phyloP scores from a whole-genome alignment of 192 early-diverging fungal genomes.

The Coemansia sp. region DNA sequence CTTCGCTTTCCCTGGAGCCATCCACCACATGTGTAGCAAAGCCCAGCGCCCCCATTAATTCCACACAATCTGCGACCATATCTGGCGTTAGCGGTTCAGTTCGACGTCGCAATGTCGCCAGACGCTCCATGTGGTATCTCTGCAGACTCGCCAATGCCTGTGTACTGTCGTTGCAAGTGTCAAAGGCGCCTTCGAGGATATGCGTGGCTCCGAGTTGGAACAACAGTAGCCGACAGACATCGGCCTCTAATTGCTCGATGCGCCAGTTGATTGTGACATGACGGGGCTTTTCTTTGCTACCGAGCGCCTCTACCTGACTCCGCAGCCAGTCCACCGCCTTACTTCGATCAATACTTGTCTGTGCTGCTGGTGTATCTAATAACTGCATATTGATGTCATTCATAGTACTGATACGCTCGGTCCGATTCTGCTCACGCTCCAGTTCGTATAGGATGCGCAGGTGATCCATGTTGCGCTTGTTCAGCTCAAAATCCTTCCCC shows the following conservation, averaged over 20 bases:
- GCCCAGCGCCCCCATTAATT: conserved; percentile 55
- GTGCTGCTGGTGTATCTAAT: background rate
- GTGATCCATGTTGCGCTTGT: conserved; percentile 18
- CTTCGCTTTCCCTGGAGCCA: conserved; percentile 59
- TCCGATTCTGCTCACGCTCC: conserved; percentile 19
- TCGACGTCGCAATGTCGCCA: conserved; percentile 52
- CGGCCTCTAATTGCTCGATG: conserved; percentile 27
- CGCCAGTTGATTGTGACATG: conserved; percentile 17
- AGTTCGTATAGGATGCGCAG: conserved; percentile 13
- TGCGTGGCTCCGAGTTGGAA: conserved; percentile 11
- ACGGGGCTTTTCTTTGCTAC: background rate
- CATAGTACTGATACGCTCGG: conserved; percentile 19
- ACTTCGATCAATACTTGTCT: background rate
- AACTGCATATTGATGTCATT: conserved; percentile 8
- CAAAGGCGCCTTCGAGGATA: background rate
- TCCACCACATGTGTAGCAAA: conserved; percentile 51
- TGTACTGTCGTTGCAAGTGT: background rate
- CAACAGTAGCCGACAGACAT: conserved; percentile 14
- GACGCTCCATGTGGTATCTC: conserved; percentile 19
- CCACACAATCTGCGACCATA: conserved; percentile 50
- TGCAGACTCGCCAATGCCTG: conserved; percentile 13
- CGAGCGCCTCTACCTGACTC: background rate
- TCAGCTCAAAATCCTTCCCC: conserved; percentile 57
- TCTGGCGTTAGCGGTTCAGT: conserved; percentile 51
- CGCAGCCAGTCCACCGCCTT: conserved; percentile 6